Evolutionary conservation across 495 filamentous ascomycete species (phyloP), one percentile per base, ranked within the genome.

Genomic region (Sordaria brevicollis): DNA sequence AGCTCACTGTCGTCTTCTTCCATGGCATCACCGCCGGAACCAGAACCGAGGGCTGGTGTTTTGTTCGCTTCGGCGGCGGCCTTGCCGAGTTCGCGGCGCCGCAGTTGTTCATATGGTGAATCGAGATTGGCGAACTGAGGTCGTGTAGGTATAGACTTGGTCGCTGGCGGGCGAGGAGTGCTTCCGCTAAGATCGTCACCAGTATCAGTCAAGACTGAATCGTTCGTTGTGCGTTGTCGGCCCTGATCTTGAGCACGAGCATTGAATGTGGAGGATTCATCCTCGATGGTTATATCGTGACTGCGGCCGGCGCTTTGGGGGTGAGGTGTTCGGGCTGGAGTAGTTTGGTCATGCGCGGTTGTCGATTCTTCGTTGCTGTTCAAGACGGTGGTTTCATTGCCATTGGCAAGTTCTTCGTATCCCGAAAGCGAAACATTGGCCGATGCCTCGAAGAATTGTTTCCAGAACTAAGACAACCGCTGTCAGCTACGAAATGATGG

Each of bases 381-480:
- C 65, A 71, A 81, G 57, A 80, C 81, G 13, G 81, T 86, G 65
- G 83, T 84, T 4, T 88, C 83, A 11, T 80, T 77, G 34, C 86
- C 87, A 35, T 81, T 81, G 25, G 87, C 87, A 65, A 86, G 79
- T 75, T 97, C 95, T 79, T 97, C 94, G 78, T 98, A 97, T 66
- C 93, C 93, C 11, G 93, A 96, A n/a, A 99, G 87, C 3, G 93
- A 95, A 31, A 98, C 94, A 74, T 99, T 99, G 78, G 95, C 95
- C 57, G 91, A 95, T 68, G 94, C 92, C 82, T 99, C 95, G 81
- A 99, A 99, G 87, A 99, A 98, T 83, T 97, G 92, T 81, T 97
- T 98, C 95, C 95, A 99, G 81, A 97, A 98, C 92, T 96, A 74
- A n/a, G 35, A 21, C 36, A 39, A 71, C 31, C 70, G 38, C 35